Evolutionary conservation across 192 early-diverging fungal species (phyloP), one percentile per base, ranked within the genome.

Genomic region (Entomortierella chlamydospora): DNA sequence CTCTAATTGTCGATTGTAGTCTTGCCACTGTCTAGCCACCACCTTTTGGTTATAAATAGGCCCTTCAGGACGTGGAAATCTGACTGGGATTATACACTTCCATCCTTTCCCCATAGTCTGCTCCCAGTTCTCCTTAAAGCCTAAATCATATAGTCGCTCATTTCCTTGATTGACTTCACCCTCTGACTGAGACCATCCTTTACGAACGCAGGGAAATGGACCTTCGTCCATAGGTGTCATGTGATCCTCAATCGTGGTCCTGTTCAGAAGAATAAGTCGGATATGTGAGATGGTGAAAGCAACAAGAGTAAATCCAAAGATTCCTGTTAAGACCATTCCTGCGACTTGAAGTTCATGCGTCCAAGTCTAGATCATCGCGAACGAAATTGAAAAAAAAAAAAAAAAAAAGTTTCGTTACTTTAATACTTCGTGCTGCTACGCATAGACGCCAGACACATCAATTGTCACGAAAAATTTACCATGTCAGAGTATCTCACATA

Each of bases 161-260:
- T 82, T 70, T 13, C 69, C 61, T 43, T 68, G 59, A 23, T 82
- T 70, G 17, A 64, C 41, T 17, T 72, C 60, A 1, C 85, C 83
- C 30, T 85, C 73, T 61, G 77, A 64, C 52, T 68, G 66, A 23
- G 56, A 34, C 31, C 76, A 72, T 49, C 81, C 82, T 18, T 64
- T 72, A 1, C 64, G 53, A 29, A 84, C 53, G 54, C 83, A 84
- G 29, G 85, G 84, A 18, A 87, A 53, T 18, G 73, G 57, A n/a
- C 83, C 77, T 15, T 85, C 77, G 1, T 73, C 47, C 2, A 39
- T 49, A 12, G 84, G 77, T 23, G 78, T 82, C 26, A 53, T 33
- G 22, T 86, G 70, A 41, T 77, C 66, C 47, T 88, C 86, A 28
- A 88, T 88, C 0, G 86, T 88, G 0, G 86, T 86, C 20, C 69